These are phyloP conservation scores for Schwanniomyces vanrijiae DNA, from an alignment of 805 yeast genomes.

Conservation along the genomic window DNA sequence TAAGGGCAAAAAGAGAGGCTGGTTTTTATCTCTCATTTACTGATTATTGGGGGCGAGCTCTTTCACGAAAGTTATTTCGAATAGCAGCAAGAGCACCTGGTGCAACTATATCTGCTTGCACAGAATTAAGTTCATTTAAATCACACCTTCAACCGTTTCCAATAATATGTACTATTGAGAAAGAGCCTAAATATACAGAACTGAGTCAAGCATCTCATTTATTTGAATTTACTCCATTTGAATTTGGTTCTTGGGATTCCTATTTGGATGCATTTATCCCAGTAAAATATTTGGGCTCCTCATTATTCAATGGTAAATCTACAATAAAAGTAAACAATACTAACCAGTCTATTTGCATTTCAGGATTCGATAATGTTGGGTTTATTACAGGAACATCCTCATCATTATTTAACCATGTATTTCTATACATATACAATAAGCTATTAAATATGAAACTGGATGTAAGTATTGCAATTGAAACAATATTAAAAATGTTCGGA, in stretches of 20 bases:
- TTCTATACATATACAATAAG: slow-evolving; percentile 47
- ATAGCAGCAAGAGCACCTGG: slow-evolving; percentile 32
- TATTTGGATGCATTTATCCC: slow-evolving; percentile 46
- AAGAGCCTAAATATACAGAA: slow-evolving; percentile 28
- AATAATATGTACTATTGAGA: slow-evolving; percentile 41
- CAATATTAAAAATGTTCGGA: slow-evolving; percentile 45
- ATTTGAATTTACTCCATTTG: slow-evolving; percentile 63
- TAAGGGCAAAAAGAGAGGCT: slow-evolving; percentile 47
- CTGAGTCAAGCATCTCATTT: slow-evolving; percentile 41
- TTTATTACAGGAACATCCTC: slow-evolving; percentile 66
- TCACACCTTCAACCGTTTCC: slow-evolving; percentile 49
- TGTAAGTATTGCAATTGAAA: slow-evolving; percentile 32
- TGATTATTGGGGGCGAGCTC: slow-evolving; percentile 69
- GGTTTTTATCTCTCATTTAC: slow-evolving; percentile 62
- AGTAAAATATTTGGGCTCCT: slow-evolving; percentile 54
- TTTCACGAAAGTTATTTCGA: slow-evolving; percentile 48
- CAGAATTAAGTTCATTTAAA: slow-evolving; percentile 33
- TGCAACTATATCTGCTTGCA: slow-evolving; percentile 38
- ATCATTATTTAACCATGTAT: slow-evolving; percentile 56
- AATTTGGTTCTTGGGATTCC: slow-evolving; percentile 68
- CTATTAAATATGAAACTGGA: slow-evolving; percentile 31
- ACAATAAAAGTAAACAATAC: slow-evolving; percentile 17
- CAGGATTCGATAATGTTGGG: slow-evolving; percentile 58
- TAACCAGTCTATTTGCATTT: slow-evolving; percentile 39
- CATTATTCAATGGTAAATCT: slow-evolving; percentile 44